phyloP scores from a whole-genome alignment of 1,139 yeast species.

The Kodamaea alishanica region DNA sequence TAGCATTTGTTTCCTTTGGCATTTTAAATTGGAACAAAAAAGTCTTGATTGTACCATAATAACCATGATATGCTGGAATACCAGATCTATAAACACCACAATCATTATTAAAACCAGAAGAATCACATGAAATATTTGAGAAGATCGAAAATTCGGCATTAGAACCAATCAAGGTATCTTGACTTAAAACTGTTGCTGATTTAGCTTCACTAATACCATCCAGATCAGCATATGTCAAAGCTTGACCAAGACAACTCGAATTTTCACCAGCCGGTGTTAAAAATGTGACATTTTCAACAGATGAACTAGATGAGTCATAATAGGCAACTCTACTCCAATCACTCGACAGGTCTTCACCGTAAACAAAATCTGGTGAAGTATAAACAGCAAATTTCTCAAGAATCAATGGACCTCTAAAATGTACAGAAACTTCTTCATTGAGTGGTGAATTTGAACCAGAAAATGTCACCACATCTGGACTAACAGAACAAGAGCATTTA shows the following conservation, averaged over 20 bases:
- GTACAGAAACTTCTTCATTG: slow-evolving; percentile 85
- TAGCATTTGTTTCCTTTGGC: slow-evolving; percentile 62
- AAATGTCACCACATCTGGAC: slow-evolving; percentile 49
- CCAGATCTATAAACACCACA: slow-evolving; percentile 88
- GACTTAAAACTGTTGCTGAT: slow-evolving; percentile 56
- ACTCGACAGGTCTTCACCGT: slow-evolving; percentile 38
- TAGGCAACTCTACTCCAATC: slow-evolving; percentile 77
- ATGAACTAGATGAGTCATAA: slow-evolving; percentile 51
- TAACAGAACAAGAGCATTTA: slow-evolving; percentile 59
- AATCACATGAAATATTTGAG: slow-evolving; percentile 61
- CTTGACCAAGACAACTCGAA: slow-evolving; percentile 80
- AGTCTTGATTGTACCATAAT: slow-evolving; percentile 72
- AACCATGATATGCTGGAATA: slow-evolving; percentile 92
- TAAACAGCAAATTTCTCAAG: slow-evolving; percentile 70
- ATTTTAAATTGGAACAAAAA: slow-evolving; percentile 86
- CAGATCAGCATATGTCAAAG: slow-evolving; percentile 72
- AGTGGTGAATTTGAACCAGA: slow-evolving; percentile 79
- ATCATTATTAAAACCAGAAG: slow-evolving; percentile 45
- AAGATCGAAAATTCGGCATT: slow-evolving; percentile 77
- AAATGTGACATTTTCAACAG: slow-evolving; percentile 68
- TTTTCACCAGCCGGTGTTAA: slow-evolving; percentile 78
- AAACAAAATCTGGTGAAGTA: slow-evolving; percentile 19
- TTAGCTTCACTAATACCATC: slow-evolving; percentile 71
- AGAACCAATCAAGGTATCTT: slow-evolving; percentile 58
- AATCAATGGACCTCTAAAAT: slow-evolving; percentile 88